Evolutionary conservation across 352 stramenopile genomes (phyloP), one percentile per base, ranked within the genome.

Genomic region (Thalassiosira sp.): DNA sequence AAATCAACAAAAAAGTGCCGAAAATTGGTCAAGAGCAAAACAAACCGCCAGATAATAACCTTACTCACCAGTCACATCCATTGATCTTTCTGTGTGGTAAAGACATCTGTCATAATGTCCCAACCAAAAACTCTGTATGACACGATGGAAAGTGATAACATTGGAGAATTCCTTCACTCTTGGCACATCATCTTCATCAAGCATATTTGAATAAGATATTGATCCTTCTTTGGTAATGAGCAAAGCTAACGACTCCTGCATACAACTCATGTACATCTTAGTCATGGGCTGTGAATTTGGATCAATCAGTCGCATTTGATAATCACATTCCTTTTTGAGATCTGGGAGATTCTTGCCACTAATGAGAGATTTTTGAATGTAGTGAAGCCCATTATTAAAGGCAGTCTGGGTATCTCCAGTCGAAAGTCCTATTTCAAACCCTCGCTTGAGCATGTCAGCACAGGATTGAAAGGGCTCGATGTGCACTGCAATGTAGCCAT

Each of bases 351-450:
- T 63, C 18, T 7, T 40, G 13, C 63, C 63, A 18, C 54, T 33
- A 25, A 61, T 6, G 15, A 61, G 6, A 45, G 52, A 52, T 25
- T 49, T 71, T 24, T 72, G 54, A 16, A 66, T 60, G 45, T 71
- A 65, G n/a, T 78, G 43, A 22, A 25, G 40, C 5, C 11, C 24
- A 61, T 46, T 56, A 16, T 35, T 31, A 7, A 51, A 45, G 15
- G 49, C 62, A 27, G 11, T 37, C 18, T 43, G 22, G 0, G 16
- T 72, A 16, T 72, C 62, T 18, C 60, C 61, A 7, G 8, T 61
- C 24, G 42, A 76, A n/a, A 76, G 20, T 48, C 45, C 64, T 40
- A 64, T 53, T 15, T 80, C 71, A 35, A 63, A 63, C 25, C 31
- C 71, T 58, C 48, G 5, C 20, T 66, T 60, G 22, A 61, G 16